Evolutionary conservation across 176 grass and related monocot genomes (phyloP), one percentile per base, ranked within the genome.

Genomic region (Musa beccarii): DNA sequence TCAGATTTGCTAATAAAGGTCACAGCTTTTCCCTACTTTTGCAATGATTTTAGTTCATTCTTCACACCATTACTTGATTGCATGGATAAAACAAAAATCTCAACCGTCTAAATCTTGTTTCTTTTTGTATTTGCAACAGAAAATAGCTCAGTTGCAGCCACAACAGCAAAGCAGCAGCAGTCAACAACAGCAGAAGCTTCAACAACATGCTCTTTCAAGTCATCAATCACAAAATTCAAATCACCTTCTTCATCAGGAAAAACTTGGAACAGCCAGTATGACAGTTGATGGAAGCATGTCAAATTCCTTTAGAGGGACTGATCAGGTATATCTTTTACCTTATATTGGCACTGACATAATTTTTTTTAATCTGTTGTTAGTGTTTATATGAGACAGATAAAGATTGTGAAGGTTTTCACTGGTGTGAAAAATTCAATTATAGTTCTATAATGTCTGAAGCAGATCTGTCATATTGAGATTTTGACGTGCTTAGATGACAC

Each of bases 1-100:
- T 86, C 87, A 54, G 92, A 96, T 76, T 88, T 92, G 78, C 63
- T 89, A 63, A 78, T 84, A 59, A 96, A 92, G 92, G 92, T 92
- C 34, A 79, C 21, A 12, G 9, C 11, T 55, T 14, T 14, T 14
- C 52, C 25, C 1, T 21, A 26, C 10, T 74, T 55, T 9, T 11
- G 22, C 22, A 74, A 25, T 54, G 25, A 6, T 62, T 62, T 9
- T 62, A 6, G 17, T 12, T 6, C 7, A 59, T 59, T 59, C 16
- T 17, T 17, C 54, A 17, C 11, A 59, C 11, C 8, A 2, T 62
- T 61, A 62, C 13, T 62, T 62, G 15, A 15, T n/a, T 62, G 17
- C 17, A 15, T 62, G 9, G 15, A 19, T 62, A 19, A 17, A n/a
- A 62, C 20, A n/a, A 62, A 19, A 15, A 62, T 62, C 20, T n/a